Base-by-base conservation (phyloP, 2,329 filamentous ascomycete genomes). In the Biscogniauxia mediterranea region DNA sequence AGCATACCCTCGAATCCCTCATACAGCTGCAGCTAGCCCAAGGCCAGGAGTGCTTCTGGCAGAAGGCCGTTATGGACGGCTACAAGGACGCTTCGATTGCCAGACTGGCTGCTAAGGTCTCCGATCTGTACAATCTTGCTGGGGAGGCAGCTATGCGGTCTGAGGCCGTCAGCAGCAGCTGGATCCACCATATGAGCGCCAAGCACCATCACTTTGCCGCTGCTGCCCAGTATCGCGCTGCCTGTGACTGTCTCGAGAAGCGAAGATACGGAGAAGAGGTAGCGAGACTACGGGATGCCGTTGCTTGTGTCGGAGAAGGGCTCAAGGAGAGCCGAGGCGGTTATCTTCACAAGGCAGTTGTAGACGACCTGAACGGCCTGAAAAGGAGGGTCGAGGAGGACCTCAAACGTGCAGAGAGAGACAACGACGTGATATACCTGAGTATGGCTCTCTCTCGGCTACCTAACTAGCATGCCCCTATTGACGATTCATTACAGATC, bases 151-250 rank as follows among this genome's bases (percentile, higher is more conserved):
- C 92, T 9, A 88, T 96, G 73, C 92, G 93, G 75, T 97, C 93
- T 64, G 89, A 97, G 70, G 89, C 91, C 17, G 89, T 98, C 67
- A 95, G 91, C 73, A 93, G 90, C 59, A 91, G 95, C 64, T 98
- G 94, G 95, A 97, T 99, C 68, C 94, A 98, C 76, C 94, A 98
- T 74, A 93, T 96, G 85, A 93, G 91, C 25, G 95, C 94, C 5
- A 99, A 98, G 75, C 93, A 98, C 72, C 91, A 97, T 72, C 95
- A 98, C 76, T 98, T 99, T 77, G 93, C 94, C 1, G 94, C 92
- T 0, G 95, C 95, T 0, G 95, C 95, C 0, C 95, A 99, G 73
- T 98, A 94, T 69, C 84, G 95, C 15, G 92, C 94, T 25, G 92
- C 95, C 0, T 89, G 92, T 65, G 93, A 97, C 71, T 95, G 92